phyloP scores from a whole-genome alignment of 179 eudicot species.

The Drosera spatulata region DNA sequence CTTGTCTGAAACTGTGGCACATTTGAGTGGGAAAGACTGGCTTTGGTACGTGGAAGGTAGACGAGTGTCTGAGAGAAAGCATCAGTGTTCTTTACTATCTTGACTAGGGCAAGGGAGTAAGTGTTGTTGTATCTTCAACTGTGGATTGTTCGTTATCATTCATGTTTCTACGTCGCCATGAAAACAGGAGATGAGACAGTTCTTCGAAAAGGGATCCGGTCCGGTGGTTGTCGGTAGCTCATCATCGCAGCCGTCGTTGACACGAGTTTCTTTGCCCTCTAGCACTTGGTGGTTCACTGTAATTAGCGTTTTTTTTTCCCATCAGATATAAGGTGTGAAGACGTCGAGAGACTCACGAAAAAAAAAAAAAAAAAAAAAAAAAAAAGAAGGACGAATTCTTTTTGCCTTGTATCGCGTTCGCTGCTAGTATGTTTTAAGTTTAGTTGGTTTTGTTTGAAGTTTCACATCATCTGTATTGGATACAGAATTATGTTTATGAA shows the following conservation, averaged over 20 bases:
- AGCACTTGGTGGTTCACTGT: conserved; percentile 15
- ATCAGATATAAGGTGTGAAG: conserved; percentile 15
- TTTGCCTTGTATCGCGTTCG: conserved; percentile 10
- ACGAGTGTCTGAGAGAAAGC: not conserved
- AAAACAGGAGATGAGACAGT: too few species aligned
- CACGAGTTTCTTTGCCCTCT: conserved; percentile 1
- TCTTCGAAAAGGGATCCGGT: not conserved
- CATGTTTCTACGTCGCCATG: not conserved
- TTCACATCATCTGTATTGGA: conserved; percentile 5
- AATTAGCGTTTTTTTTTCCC: conserved; percentile 15
- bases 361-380: not conserved
- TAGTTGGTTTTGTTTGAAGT: conserved; percentile 11
- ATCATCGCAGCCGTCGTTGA: conserved; percentile 3
- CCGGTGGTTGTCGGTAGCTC: not conserved
- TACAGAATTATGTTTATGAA: conserved; percentile 4
- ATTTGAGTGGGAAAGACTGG: not conserved
- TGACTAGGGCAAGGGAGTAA: not conserved
- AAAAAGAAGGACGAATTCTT: not conserved
- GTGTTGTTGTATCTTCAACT: not conserved
- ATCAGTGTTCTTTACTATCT: not conserved
- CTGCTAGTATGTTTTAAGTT: conserved; percentile 6
- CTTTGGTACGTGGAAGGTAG: not conserved
- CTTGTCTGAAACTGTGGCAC: not conserved
- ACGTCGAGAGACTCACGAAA: conserved; percentile 12
- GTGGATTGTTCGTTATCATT: not conserved